Percentiles rank a stretch among this genome's conserved stretches.
Evolutionary conservation across 805 yeast genomes (phyloP).

Genomic region (Saccharomycopsis schoenii): DNA sequence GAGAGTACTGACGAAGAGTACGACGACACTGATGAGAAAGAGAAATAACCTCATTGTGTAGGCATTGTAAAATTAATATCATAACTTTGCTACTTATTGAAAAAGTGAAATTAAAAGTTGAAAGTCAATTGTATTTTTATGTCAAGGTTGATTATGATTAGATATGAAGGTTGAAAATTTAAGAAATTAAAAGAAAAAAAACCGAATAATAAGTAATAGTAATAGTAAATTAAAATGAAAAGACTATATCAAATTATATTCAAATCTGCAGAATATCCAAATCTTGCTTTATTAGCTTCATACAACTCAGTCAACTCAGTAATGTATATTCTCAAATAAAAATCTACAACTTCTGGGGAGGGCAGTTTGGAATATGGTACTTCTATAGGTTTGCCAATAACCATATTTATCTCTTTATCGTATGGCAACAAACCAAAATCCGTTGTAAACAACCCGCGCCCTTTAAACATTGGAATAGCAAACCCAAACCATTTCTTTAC

Average conservation of each 20-base stretch:
- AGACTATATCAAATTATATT: not conserved
- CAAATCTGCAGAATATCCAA: conserved; percentile 17
- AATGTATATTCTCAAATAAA: conserved; percentile 65
- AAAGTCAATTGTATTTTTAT: not conserved
- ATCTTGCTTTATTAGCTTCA: conserved; percentile 53
- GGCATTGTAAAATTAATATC: not conserved
- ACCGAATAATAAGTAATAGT: not conserved
- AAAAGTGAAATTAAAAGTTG: not conserved
- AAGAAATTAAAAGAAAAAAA: not conserved
- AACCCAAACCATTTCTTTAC: conserved; percentile 66
- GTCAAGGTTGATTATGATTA: not conserved
- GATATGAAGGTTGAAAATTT: not conserved
- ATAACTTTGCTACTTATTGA: not conserved
- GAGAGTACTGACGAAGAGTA: conserved; percentile 25
- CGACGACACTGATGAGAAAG: conserved; percentile 23
- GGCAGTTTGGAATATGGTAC: conserved; percentile 41
- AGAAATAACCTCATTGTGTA: too few species aligned
- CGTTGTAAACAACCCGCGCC: conserved; percentile 85
- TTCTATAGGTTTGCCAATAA: conserved; percentile 58
- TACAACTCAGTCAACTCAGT: conserved; percentile 53
- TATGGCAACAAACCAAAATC: conserved; percentile 88
- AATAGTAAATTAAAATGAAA: not conserved
- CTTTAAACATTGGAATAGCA: conserved; percentile 85
- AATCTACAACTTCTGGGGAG: conserved; percentile 42
- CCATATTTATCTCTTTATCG: conserved; percentile 69